Conservation (phyloP, 2,329 filamentous ascomycete genomes). For the Cordyceps javanica region DNA sequence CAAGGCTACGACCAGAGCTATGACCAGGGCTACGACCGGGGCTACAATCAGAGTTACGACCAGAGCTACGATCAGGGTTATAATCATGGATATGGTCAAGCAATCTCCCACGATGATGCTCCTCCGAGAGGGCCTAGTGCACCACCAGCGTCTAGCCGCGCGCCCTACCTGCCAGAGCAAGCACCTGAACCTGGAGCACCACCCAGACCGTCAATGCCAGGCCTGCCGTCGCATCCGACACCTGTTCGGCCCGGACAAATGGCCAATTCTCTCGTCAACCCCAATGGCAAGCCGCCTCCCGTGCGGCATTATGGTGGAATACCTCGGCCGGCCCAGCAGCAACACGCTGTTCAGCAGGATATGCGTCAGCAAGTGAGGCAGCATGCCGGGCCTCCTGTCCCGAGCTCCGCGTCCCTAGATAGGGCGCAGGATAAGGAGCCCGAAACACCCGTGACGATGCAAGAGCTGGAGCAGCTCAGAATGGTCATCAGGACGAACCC, state of each 20-base stretch:
- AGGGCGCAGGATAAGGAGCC: slow-evolving; percentile 10
- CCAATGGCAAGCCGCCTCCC: slow-evolving; percentile 52
- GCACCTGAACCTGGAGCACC: slow-evolving; percentile 22
- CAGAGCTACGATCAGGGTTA: slow-evolving; percentile 15
- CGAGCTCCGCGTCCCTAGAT: slow-evolving; percentile 13
- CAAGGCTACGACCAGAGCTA: slow-evolving; percentile 20
- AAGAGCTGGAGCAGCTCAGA: slow-evolving; percentile 72
- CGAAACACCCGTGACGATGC: slow-evolving; percentile 56
- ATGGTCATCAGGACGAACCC: slow-evolving; percentile 64
- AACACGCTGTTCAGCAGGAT: slow-evolving; percentile 23
- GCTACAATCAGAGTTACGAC: slow-evolving; percentile 20
- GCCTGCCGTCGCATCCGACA: slow-evolving; percentile 53
- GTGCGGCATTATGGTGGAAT: slow-evolving; percentile 49
- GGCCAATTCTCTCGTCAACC: slow-evolving; percentile 49
- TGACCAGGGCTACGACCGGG: slow-evolving; percentile 13
- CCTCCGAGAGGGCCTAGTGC: slow-evolving; percentile 27
- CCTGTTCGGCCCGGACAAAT: slow-evolving; percentile 59
- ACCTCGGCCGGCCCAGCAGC: slow-evolving; percentile 26
- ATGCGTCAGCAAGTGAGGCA: slow-evolving; percentile 27
- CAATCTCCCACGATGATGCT: slow-evolving; percentile 21
- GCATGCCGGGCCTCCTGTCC: slow-evolving; percentile 10
- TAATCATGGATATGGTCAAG: slow-evolving; percentile 20
- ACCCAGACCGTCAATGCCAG: slow-evolving; percentile 1
- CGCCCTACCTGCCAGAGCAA: slow-evolving; percentile 19
- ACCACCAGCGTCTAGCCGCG: slow-evolving; percentile 21